These are phyloP conservation scores for Canavalia gladiata DNA, from an alignment of 306 rosid genomes.

Conservation along the genomic window DNA sequence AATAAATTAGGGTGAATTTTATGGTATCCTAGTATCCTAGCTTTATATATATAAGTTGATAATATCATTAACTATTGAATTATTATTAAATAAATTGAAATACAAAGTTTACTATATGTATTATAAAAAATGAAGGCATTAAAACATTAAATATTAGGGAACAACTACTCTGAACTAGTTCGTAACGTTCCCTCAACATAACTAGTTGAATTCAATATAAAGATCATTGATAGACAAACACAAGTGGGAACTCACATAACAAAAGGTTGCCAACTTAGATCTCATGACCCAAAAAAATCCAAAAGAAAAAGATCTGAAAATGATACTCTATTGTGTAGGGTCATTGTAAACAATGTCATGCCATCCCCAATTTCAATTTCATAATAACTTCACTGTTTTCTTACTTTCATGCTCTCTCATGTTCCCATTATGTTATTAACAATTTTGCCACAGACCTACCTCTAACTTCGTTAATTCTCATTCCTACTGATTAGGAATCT, in stretches of 20 bases:
- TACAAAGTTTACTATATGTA: background rate
- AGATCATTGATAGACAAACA: background rate
- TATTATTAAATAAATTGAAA: background rate
- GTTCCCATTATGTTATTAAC: background rate
- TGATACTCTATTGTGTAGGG: background rate
- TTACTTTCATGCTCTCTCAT: background rate
- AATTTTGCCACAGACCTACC: background rate
- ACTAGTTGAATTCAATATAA: background rate
- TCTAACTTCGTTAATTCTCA: background rate
- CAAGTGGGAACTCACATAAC: background rate
- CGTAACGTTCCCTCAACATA: background rate
- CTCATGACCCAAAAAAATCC: slow-evolving; percentile 24
- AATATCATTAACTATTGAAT: background rate
- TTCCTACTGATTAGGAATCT: too few relatives aligned
- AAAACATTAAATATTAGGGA: background rate
- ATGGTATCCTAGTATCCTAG: background rate
- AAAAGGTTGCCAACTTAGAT: slow-evolving; percentile 17
- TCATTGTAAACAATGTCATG: background rate
- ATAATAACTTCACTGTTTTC: slow-evolving; percentile 1
- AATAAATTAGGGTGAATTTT: background rate
- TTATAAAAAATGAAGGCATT: background rate
- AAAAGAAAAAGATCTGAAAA: background rate
- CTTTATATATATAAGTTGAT: background rate
- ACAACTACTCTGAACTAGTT: background rate
- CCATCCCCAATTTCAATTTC: slow-evolving; percentile 5